Percentiles rank a stretch among this genome's conserved stretches.
Evolutionary conservation across 306 rosid species (phyloP).

Genomic region (Rosa chinensis): DNA sequence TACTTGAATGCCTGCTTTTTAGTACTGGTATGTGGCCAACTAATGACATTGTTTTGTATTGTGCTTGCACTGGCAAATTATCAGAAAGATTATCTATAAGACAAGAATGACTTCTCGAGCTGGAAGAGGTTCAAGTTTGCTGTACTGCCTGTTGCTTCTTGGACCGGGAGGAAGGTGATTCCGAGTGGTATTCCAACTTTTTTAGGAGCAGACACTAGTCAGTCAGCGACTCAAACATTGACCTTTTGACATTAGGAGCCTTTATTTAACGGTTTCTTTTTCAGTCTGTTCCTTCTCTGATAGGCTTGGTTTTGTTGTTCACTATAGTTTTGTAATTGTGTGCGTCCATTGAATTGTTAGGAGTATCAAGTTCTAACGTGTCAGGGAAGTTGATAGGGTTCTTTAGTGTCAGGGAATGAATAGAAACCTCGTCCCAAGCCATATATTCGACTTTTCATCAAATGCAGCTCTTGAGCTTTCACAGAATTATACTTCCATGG

Average conservation of each 20-base stretch:
- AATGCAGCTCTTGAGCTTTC: background rate
- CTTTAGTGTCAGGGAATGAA: background rate
- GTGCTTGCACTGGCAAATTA: constrained; percentile 6
- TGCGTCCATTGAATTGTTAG: background rate
- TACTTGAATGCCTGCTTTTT: background rate
- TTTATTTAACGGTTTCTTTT: constrained; percentile 4
- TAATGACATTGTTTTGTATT: constrained; percentile 16
- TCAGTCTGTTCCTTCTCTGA: background rate
- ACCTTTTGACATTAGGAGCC: background rate
- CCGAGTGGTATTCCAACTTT: background rate
- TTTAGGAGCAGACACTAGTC: background rate
- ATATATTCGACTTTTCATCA: background rate
- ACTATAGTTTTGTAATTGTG: background rate
- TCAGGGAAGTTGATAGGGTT: background rate
- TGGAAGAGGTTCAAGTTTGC: constrained; percentile 22
- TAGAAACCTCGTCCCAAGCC: background rate
- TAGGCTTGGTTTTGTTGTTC: too few species aligned
- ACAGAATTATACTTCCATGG: background rate
- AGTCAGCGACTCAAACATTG: background rate
- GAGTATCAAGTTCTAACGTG: background rate
- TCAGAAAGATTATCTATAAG: constrained; percentile 77
- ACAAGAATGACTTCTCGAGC: constrained; percentile 27
- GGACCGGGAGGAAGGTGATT: background rate
- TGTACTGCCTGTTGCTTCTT: background rate
- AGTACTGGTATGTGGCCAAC: background rate